phyloP scores from a whole-genome alignment of 2,329 filamentous ascomycete species.

The Teratosphaeriaceae sp. region DNA sequence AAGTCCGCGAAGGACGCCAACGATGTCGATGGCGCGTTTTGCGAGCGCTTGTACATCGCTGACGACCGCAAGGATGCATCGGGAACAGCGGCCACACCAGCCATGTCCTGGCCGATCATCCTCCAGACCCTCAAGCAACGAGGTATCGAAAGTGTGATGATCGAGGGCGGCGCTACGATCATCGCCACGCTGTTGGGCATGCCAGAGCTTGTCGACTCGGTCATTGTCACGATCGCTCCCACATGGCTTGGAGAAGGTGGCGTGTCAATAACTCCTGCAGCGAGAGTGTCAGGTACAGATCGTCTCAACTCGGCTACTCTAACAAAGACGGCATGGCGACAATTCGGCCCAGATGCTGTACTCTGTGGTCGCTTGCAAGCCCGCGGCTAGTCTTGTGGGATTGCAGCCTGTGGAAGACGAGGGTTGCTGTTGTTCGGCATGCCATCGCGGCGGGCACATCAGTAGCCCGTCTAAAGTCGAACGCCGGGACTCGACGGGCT shows the following conservation, averaged over 20 bases:
- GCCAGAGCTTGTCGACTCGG: slow-evolving; percentile 59
- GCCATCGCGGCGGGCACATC: no score
- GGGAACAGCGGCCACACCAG: no score
- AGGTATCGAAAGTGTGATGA: slow-evolving; percentile 73
- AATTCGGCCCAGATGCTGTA: slow-evolving; percentile 76
- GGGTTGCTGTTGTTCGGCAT: background rate
- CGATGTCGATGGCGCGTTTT: background rate
- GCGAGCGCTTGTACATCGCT: background rate
- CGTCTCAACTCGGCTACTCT: slow-evolving; percentile 57
- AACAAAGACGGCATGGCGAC: slow-evolving; percentile 62
- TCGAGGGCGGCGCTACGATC: slow-evolving; percentile 78
- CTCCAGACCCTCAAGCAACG: slow-evolving; percentile 51
- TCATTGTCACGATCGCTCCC: slow-evolving; percentile 85
- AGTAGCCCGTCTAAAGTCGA: no score
- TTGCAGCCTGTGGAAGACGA: background rate
- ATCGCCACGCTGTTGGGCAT: slow-evolving; percentile 71
- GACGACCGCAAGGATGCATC: background rate
- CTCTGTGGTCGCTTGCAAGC: slow-evolving; percentile 68
- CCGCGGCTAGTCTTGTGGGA: slow-evolving; percentile 2
- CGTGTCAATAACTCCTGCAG: slow-evolving; percentile 67
- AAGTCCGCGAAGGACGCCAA: slow-evolving; percentile 20
- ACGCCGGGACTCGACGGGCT: no score
- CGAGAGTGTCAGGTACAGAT: slow-evolving; percentile 45
- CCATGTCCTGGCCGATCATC: slow-evolving; percentile 55
- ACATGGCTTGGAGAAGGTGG: slow-evolving; percentile 82